Evolutionary conservation across 129 eudicot genomes (phyloP).

Genomic region (Ambrosia artemisiifolia): DNA sequence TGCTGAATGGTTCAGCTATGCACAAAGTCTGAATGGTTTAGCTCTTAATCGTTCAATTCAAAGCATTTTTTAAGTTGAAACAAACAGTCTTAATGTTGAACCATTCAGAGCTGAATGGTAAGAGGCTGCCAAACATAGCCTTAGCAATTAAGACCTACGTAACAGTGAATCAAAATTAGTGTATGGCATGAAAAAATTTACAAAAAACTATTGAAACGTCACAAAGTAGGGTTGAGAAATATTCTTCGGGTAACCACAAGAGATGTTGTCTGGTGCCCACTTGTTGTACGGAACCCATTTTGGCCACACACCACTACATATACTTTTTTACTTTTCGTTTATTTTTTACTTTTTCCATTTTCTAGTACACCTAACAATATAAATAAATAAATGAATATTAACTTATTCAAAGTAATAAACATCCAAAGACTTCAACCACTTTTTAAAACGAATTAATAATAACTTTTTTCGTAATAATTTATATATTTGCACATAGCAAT

Average conservation of each 20-base stretch:
- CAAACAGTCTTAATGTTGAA: too few species aligned
- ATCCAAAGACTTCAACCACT: neutral
- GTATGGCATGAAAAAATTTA: neutral
- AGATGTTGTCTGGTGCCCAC: constrained; percentile 18
- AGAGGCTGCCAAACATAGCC: too few species aligned
- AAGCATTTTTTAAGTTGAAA: too few species aligned
- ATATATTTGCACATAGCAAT: too few species aligned
- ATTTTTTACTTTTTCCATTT: neutral
- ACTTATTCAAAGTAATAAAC: neutral
- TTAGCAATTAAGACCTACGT: too few species aligned
- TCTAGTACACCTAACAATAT: neutral
- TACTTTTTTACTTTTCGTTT: neutral
- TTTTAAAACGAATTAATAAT: neutral
- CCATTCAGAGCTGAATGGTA: too few species aligned
- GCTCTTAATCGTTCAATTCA: too few species aligned
- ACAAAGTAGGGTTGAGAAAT: constrained; percentile 12
- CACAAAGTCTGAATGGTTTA: too few species aligned
- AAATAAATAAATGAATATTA: neutral
- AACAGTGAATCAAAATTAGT: neutral
- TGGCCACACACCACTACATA: constrained; percentile 5
- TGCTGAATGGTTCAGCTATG: too few species aligned
- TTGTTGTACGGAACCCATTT: constrained; percentile 11
- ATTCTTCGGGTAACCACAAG: constrained; percentile 24
- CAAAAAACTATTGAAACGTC: constrained; percentile 1
- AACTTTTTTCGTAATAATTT: neutral